Evolutionary conservation across 306 rosid species (phyloP).

Genomic region (Prunus campanulata): DNA sequence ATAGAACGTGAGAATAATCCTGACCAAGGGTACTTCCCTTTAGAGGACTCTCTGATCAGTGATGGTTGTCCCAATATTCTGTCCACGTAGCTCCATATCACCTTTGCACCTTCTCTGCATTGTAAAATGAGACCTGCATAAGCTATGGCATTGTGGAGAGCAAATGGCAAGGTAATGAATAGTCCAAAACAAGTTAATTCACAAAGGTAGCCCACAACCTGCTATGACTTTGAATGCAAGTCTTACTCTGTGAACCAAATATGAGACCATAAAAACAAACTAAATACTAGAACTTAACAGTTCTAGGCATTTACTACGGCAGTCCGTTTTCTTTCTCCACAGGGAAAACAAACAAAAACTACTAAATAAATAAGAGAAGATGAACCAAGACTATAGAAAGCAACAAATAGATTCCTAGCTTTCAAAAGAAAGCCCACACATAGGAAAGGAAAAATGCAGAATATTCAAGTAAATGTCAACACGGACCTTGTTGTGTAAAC

Average conservation of each 20-base stretch:
- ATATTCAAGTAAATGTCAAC: conserved; percentile 2
- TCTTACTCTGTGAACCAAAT: not conserved
- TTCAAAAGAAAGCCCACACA: not conserved
- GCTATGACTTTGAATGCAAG: not conserved
- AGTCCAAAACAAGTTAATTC: conserved; percentile 1
- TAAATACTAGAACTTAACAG: not conserved
- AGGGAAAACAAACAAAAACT: not conserved
- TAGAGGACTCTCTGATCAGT: conserved; percentile 88
- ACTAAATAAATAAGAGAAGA: not conserved
- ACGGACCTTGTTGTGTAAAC: conserved; percentile 88
- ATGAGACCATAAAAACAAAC: not conserved
- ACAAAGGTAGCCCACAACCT: conserved; percentile 15
- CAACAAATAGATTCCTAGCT: not conserved
- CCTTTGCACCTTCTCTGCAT: conserved; percentile 95
- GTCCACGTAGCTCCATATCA: conserved; percentile 98
- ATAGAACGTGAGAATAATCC: conserved; percentile 61
- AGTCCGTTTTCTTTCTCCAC: not conserved
- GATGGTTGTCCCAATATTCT: conserved; percentile 98
- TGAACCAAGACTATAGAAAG: not conserved
- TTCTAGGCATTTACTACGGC: not conserved
- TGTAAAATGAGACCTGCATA: conserved; percentile 19
- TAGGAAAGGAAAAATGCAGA: not conserved
- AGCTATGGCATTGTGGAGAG: conserved; percentile 13
- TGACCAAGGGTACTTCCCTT: conserved; percentile 96
- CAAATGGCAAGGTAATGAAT: not conserved